phyloP scores from a whole-genome alignment of 2,329 filamentous ascomycete genomes.

The Onygenales sp. region DNA sequence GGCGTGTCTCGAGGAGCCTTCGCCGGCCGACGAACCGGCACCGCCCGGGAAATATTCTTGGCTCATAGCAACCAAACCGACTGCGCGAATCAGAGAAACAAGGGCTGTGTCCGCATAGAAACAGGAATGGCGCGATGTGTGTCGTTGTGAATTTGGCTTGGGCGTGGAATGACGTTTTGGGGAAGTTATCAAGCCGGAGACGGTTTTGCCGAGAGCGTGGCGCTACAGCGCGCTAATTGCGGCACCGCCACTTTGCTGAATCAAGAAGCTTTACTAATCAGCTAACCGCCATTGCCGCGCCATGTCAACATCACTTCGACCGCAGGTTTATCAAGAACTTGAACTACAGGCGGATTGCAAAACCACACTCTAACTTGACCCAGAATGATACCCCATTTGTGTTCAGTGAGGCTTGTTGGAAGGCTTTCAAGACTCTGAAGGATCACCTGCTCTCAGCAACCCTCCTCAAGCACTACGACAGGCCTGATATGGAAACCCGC shows the following conservation, averaged over 20 bases:
- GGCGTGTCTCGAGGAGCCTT: slow-evolving; percentile 25
- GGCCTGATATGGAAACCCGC: too few species aligned
- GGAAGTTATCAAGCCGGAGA: not conserved
- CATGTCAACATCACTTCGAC: too few species aligned
- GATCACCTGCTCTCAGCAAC: too few species aligned
- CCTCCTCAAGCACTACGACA: too few species aligned
- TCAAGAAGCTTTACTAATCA: not conserved
- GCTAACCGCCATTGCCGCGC: too few species aligned
- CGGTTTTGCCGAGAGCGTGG: not conserved
- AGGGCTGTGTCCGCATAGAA: not conserved
- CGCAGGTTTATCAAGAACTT: too few species aligned
- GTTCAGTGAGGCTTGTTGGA: too few species aligned
- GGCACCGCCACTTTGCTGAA: not conserved
- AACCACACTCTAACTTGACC: too few species aligned
- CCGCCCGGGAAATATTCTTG: slow-evolving; percentile 31
- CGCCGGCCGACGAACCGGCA: slow-evolving; percentile 24
- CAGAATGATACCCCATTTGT: too few species aligned
- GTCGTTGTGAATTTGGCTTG: not conserved
- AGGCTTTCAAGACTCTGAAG: too few species aligned
- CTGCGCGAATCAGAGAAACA: not conserved
- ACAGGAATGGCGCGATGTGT: not conserved
- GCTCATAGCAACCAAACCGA: slow-evolving; percentile 26
- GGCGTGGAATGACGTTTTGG: not conserved
- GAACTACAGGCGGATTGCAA: too few species aligned
- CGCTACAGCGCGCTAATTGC: not conserved